Evolutionary conservation across 805 yeast genomes (phyloP).

Genomic region (Candida succiphila): DNA sequence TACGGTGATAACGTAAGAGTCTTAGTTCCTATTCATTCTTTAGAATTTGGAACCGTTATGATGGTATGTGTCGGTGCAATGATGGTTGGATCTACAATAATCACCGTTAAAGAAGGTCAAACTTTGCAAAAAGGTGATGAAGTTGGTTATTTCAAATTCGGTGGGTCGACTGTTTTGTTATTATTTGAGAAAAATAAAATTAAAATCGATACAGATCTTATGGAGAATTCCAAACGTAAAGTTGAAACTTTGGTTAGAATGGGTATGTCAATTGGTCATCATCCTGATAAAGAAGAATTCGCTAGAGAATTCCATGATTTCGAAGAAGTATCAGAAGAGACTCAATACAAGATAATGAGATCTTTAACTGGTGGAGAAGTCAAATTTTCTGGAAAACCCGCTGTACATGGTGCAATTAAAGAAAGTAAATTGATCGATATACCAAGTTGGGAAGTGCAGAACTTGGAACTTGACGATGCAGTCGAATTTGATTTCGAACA

Average conservation of each 20-base stretch:
- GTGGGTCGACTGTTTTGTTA: conserved; percentile 80
- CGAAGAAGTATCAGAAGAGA: conserved; percentile 34
- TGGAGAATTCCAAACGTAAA: conserved; percentile 53
- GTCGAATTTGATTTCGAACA: conserved; percentile 11
- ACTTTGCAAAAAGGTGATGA: conserved; percentile 63
- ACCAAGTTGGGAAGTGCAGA: conserved; percentile 20
- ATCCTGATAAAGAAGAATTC: conserved; percentile 36
- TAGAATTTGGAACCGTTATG: conserved; percentile 67
- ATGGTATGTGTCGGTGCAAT: conserved; percentile 90
- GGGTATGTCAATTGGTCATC: conserved; percentile 89
- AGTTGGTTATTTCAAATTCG: conserved; percentile 90
- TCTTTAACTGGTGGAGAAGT: conserved; percentile 46
- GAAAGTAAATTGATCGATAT: conserved; percentile 1
- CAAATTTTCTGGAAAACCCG: background rate
- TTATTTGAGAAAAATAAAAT: conserved; percentile 45
- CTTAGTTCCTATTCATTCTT: conserved; percentile 65
- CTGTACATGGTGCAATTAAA: conserved; percentile 1
- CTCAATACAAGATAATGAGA: conserved; percentile 40
- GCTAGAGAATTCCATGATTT: conserved; percentile 30
- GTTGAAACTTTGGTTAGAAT: conserved; percentile 81
- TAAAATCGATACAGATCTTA: conserved; percentile 64
- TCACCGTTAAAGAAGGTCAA: conserved; percentile 58
- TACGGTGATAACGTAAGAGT: conserved; percentile 86
- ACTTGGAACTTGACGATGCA: conserved; percentile 17
- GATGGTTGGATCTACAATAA: conserved; percentile 92